Evolutionary conservation across 768 basidiomycete species (phyloP), one percentile per base, ranked within the genome.

Genomic region (Tremella fuciformis): DNA sequence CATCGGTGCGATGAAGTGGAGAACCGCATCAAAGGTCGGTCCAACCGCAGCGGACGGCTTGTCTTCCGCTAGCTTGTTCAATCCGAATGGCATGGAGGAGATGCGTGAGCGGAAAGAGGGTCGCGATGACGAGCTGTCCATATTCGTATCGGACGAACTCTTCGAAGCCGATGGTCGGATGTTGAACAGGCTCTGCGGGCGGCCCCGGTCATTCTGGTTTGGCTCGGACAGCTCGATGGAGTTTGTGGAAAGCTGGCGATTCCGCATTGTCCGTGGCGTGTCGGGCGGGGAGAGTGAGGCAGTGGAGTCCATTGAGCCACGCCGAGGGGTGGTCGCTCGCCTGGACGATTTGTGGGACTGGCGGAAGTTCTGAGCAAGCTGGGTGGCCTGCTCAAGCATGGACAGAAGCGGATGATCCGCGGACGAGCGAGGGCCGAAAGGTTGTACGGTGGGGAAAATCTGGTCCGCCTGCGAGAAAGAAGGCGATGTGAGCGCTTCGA

Each of bases 1-100:
- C 40, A 56, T 46, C 3, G 57, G 29, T 1, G 66, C 62, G 19
- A 71, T 47, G 42, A 71, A 64, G 49, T 71, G 65, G 59, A 71
- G 22, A 16, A 71, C 58, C 4, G 62, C 64, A 40, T 71, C 69
- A 49, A 70, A 71, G 11, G 53, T 24, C 26, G 38, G 19, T 58
- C 48, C 16, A 8, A 13, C 24, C 34, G 48, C 6, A 16, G 8
- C 19, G 22, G 18, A 29, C 2, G 42, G 18, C 29, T 50, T 51
- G 48, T 25, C 24, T 1, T 55, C 59, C 6, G 61, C 42, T 24
- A 22, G 48, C n/a, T 39, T 52, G 29, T 18, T 39, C 1, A 51
- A 19, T 6, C 60, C 57, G 26, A 63, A 52, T 8, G 42, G 22
- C 26, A 67, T 58, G 38, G 60, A 55, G 3, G 38, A 50, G 37